Evolutionary conservation across 202 grass and related monocot species (phyloP), one percentile per base, ranked within the genome.

Genomic region (Panicum virgatum): DNA sequence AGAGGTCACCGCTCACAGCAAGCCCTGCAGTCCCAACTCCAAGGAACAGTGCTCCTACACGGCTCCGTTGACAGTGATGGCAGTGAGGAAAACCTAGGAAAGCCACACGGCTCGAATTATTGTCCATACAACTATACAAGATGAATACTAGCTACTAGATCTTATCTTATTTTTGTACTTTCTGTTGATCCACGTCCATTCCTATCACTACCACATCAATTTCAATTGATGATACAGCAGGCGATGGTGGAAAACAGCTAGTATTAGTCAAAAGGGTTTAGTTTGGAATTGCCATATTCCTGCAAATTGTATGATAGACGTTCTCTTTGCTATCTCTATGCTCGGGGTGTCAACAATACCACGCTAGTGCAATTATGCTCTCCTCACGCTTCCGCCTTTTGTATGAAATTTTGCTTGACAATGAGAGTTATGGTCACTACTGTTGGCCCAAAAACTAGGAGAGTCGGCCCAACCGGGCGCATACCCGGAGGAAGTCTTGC

Each of bases 41-140:
- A 20, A 22, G 5, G 25, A 62, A 45, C 38, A 76, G 56, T 76
- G 22, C 15, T 19, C 40, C 40, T 63, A 48, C 42, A 77, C 74
- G 42, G 40, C 58, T 77, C 58, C 19, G 4, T 47, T 34, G 75
- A 77, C 26, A 47, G 10, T 13, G 75, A 77, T 16, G 5, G 11
- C 16, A 34, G 45, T 7, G 57, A 74, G 40, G 7, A 63, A 63
- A 77, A 63, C 26, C 25, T 77, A 77, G 58, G 42, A 77, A 43
- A 63, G 57, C 9, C 75, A 77, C n/a, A n/a, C 26, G 26, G 29
- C 27, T 77, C 42, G 18, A 36, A 36, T 45, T 77, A 48, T 36
- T 63, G 18, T 63, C 26, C 58, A 63, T 36, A 63, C n/a, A n/a
- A n/a, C n/a, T n/a, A n/a, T n/a, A n/a, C n/a, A 77, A 47, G 26